These are phyloP conservation scores for Amauroascus verrucosus DNA, from an alignment of 2,329 filamentous ascomycete genomes.

Conservation along the genomic window DNA sequence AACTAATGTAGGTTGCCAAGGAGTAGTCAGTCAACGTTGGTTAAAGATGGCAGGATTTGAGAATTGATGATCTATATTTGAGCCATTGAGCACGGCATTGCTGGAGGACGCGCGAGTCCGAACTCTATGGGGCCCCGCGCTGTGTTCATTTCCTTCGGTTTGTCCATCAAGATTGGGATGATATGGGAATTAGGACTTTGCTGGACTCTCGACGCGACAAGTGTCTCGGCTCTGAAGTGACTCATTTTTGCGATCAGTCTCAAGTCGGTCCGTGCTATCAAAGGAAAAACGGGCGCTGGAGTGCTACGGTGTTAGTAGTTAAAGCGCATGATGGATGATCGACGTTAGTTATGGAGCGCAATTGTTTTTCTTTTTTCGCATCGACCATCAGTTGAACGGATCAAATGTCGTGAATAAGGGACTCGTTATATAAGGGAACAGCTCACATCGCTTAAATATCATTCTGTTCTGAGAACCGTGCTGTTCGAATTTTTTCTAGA, in stretches of 20 bases:
- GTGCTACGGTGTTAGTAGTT: neutral
- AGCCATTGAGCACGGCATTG: neutral
- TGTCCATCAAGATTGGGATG: neutral
- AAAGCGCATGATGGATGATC: constrained; percentile 1
- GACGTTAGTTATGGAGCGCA: too few species aligned
- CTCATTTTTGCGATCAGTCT: neutral
- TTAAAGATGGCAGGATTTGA: neutral
- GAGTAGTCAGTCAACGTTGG: too few species aligned
- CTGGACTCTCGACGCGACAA: neutral
- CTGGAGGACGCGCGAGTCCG: too few species aligned
- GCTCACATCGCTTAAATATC: neutral
- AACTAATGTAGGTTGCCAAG: too few species aligned
- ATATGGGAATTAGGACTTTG: neutral
- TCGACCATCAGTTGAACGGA: neutral
- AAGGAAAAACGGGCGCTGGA: neutral
- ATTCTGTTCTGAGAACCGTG: neutral
- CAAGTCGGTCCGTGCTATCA: neutral
- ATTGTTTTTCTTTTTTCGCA: neutral
- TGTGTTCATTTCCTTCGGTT: too few species aligned
- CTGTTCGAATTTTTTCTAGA: neutral
- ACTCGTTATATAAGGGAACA: too few species aligned
- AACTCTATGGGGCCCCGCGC: too few species aligned
- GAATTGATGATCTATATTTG: neutral
- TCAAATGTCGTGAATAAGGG: neutral
- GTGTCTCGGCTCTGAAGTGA: neutral